Evolutionary conservation across 345 rosid species (phyloP), one percentile per base, ranked within the genome.

Genomic region (Trapa bicornis): DNA sequence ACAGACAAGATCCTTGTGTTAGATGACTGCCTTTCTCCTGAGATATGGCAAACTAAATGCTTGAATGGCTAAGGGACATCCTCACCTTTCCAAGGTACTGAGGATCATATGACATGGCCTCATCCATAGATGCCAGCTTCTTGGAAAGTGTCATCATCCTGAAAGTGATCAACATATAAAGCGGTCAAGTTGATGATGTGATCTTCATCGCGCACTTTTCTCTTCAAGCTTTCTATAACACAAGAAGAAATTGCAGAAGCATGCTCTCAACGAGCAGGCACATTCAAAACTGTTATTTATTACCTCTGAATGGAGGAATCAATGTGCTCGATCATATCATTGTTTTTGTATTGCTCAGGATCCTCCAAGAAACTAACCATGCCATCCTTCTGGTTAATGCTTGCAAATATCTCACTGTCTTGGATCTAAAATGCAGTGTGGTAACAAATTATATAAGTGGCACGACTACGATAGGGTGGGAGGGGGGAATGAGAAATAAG

Each of bases 291-390:
- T 22, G 29, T 22, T 22, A 22, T 22, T 22, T 22, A 15, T 16
- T 84, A 95, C 99, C 96, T 87, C 74, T 86, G 93, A 72, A 95
- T 91, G 9, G 90, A 91, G 13, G 87, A 83, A 79, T 95, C 97
- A 61, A 91, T 79, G 61, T 60, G 75, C 81, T 91, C 90, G 33
- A 91, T 86, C 97, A 95, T 91, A 70, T 82, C 87, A 75, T 89
- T 80, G 66, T 87, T 77, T 80, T 95, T 95, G 75, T 95, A 95
- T 77, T 84, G 93, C 84, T 95, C 97, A 66, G 96, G 96, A 83
- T 95, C 97, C 82, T 91, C 99, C 45, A 87, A 77, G 81, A 95
- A 95, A 80, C 99, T 86, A 73, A 95, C 99, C 99, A 95, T 95
- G 43, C 99, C 99, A 72, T 95, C 97, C 80, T 87, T 91, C 83